These are phyloP conservation scores for Boletus rex-veris DNA, from an alignment of 768 basidiomycete genomes.

Conservation along the genomic window DNA sequence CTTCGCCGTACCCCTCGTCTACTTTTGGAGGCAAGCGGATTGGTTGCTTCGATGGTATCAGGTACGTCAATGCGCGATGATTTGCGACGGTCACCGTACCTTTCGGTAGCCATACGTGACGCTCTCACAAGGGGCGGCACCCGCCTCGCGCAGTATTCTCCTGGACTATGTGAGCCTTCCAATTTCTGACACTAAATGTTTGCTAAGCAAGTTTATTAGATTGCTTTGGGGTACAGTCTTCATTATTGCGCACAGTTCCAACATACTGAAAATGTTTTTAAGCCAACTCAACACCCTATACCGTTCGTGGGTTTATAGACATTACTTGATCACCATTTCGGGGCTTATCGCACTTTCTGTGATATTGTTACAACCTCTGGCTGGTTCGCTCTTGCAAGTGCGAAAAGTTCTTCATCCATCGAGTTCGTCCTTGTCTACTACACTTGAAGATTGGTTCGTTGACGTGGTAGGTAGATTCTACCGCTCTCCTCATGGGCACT, in stretches of 20 bases:
- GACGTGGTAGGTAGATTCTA: slow-evolving; percentile 27
- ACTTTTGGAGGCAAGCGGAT: slow-evolving; percentile 50
- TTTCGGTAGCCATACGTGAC: slow-evolving; percentile 55
- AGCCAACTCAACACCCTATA: slow-evolving; percentile 45
- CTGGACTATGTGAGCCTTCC: slow-evolving; percentile 55
- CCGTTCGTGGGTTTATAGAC: slow-evolving; percentile 47
- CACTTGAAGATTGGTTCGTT: slow-evolving; percentile 4
- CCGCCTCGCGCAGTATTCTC: slow-evolving; percentile 56
- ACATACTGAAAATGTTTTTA: slow-evolving; percentile 3
- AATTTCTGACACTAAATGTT: not conserved
- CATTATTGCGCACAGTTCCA: not conserved
- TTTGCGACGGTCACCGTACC: slow-evolving; percentile 2
- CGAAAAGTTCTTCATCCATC: slow-evolving; percentile 16
- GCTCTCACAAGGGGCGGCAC: slow-evolving; percentile 48
- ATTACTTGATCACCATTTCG: slow-evolving; percentile 54
- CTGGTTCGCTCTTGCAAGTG: slow-evolving; percentile 36
- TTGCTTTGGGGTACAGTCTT: slow-evolving; percentile 39
- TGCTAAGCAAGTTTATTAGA: slow-evolving; percentile 28
- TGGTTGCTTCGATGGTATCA: slow-evolving; percentile 56
- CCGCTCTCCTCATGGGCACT: slow-evolving; percentile 39
- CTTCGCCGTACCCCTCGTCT: slow-evolving; percentile 46
- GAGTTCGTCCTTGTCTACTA: slow-evolving; percentile 6
- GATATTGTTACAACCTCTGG: slow-evolving; percentile 55
- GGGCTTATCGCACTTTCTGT: slow-evolving; percentile 44
- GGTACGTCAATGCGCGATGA: slow-evolving; percentile 33